A percentile compares a stretch with the other conserved stretches of the same genome.
These are phyloP conservation scores for Dactylella cylindrospora DNA, from an alignment of 2,329 filamentous ascomycete species.

Conservation along the genomic window DNA sequence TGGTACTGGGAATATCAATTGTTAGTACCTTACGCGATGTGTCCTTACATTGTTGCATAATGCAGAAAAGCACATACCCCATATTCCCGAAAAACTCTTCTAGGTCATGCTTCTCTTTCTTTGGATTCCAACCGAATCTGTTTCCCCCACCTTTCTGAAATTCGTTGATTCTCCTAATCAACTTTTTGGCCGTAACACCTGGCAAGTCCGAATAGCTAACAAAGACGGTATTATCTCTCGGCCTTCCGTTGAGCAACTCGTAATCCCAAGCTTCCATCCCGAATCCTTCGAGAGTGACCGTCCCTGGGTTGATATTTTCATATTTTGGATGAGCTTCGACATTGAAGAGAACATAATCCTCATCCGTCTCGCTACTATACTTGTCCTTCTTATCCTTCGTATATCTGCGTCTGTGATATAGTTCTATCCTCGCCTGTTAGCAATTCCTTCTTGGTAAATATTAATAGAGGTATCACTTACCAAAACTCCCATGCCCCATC, in stretches of 20 bases:
- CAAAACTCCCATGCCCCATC: slow-evolving; percentile 18
- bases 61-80: slow-evolving; percentile 2
- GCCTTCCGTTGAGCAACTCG: slow-evolving; percentile 13
- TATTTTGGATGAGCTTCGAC: slow-evolving; percentile 29
- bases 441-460: background rate
- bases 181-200: slow-evolving; percentile 13
- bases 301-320: slow-evolving; percentile 29
- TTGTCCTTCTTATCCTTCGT: slow-evolving; percentile 14
- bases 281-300: slow-evolving; percentile 34
- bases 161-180: slow-evolving; percentile 11
- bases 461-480: background rate
- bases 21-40: no score
- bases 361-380: slow-evolving; percentile 15
- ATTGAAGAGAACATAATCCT: slow-evolving; percentile 23
- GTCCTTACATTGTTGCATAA: no score
- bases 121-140: slow-evolving; percentile 20
- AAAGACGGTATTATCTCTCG: slow-evolving; percentile 12
- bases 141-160: background rate
- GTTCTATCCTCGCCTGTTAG: background rate
- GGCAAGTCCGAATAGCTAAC: slow-evolving; percentile 10
- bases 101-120: slow-evolving; percentile 23
- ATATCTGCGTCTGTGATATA: slow-evolving; percentile 20
- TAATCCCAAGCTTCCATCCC: slow-evolving; percentile 41
- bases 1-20: slow-evolving; percentile 3
- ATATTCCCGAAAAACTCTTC: slow-evolving; percentile 26